Evolutionary conservation across 2,329 filamentous ascomycete species (phyloP).

Genomic region (Plectosphaerella cucumerina): DNA sequence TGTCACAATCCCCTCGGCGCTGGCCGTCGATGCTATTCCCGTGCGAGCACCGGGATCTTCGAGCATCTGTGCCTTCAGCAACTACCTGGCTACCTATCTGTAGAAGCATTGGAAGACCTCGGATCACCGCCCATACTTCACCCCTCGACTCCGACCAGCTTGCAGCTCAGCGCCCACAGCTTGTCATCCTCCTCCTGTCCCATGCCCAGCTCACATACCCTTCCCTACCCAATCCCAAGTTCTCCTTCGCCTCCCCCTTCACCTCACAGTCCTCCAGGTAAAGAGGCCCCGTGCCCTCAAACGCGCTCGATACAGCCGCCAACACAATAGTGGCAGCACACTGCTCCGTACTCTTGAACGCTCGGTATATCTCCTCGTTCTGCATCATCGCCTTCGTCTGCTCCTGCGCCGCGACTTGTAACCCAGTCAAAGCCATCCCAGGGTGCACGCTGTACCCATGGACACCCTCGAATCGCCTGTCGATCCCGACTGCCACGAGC

Average conservation of each 20-base stretch:
- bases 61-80: too few species aligned
- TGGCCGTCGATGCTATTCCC: too few species aligned
- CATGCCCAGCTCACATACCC: not conserved
- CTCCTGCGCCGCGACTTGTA: not conserved
- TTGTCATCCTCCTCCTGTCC: slow-evolving; percentile 1
- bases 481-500: slow-evolving; percentile 21
- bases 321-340: not conserved
- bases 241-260: not conserved
- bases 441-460: not conserved
- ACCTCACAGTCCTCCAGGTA: not conserved
- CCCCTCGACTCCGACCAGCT: not conserved
- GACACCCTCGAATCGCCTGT: not conserved
- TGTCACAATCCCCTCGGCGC: too few species aligned
- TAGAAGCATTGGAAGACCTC: too few species aligned
- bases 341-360: not conserved
- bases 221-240: not conserved
- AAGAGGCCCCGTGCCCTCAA: not conserved
- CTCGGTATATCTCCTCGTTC: not conserved
- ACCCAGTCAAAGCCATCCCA: not conserved
- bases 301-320: not conserved
- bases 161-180: not conserved
- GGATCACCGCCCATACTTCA: too few species aligned
- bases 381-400: not conserved
- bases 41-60: too few species aligned
- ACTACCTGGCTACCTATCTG: too few species aligned